Percentiles rank a stretch among this genome's conserved stretches.
Conservation (phyloP, 345 rosid genomes). For the Lepidium africanum region DNA sequence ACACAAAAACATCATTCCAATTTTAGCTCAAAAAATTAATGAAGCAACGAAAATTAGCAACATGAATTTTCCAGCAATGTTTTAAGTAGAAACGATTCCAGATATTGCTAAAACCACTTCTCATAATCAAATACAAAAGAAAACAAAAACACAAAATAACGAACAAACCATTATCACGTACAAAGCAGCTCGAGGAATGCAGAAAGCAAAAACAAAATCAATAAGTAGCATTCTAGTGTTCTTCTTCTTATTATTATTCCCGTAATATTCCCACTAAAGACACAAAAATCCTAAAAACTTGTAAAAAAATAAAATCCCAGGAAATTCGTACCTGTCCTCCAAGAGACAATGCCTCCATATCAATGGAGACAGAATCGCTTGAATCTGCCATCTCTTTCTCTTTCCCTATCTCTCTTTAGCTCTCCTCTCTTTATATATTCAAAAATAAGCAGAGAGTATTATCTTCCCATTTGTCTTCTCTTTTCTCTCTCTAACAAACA, state of each 20-base stretch:
- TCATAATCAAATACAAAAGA: neutral
- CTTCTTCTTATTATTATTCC: constrained; percentile 2
- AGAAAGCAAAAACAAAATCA: neutral
- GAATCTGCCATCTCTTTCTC: constrained; percentile 60
- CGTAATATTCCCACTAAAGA: constrained; percentile 24
- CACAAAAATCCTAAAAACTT: constrained; percentile 3
- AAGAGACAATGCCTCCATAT: constrained; percentile 62
- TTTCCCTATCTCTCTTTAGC: constrained; percentile 6
- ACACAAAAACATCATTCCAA: neutral
- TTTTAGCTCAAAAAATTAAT: constrained; percentile 5
- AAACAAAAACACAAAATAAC: neutral
- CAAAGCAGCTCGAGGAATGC: constrained; percentile 7
- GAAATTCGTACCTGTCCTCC: constrained; percentile 55
- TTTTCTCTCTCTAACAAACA: constrained; percentile 15
- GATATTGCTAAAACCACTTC: neutral
- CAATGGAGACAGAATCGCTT: constrained; percentile 82
- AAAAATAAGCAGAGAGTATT: constrained; percentile 11
- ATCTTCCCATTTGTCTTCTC: constrained; percentile 21
- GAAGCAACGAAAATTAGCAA: neutral
- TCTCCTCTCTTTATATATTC: neutral
- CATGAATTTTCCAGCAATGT: neutral
- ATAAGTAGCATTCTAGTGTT: neutral
- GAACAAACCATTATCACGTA: neutral
- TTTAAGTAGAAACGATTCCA: neutral
- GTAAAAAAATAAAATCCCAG: neutral